Evolutionary conservation across 164 flowering plant species (phyloP).

Genomic region (Aristolochia fimbriata): DNA sequence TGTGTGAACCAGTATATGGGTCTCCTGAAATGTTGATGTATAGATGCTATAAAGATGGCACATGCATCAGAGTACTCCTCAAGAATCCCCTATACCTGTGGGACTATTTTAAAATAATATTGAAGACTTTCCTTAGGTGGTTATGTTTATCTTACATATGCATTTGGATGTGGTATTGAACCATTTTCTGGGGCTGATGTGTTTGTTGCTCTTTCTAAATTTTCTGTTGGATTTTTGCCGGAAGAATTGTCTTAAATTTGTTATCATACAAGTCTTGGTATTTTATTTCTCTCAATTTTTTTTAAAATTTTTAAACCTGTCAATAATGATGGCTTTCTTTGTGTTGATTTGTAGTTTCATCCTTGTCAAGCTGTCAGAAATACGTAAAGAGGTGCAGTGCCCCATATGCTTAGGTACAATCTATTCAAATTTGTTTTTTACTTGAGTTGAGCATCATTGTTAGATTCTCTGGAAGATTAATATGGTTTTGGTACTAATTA

Average conservation of each 20-base stretch:
- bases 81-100: too few species aligned
- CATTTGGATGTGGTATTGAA: background rate
- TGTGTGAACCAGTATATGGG: too few species aligned
- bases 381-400: constrained; percentile 75
- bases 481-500: too few species aligned
- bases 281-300: background rate
- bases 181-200: background rate
- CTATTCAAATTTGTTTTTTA: background rate
- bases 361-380: constrained; percentile 49
- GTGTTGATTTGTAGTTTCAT: constrained; percentile 39
- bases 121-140: too few species aligned
- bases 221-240: background rate
- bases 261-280: background rate
- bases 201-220: background rate
- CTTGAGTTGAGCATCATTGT: too few species aligned
- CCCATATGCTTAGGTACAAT: constrained; percentile 53
- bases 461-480: too few species aligned
- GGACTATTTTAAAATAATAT: too few species aligned
- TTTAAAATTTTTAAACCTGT: background rate
- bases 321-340: background rate
- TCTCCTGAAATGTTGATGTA: too few species aligned
- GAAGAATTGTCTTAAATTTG: background rate
- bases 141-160: too few species aligned
- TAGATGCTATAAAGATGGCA: too few species aligned
- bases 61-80: too few species aligned